Evolutionary conservation across 2,329 filamentous ascomycete genomes (phyloP), one percentile per base, ranked within the genome.

Genomic region (Corynespora cassiicola): DNA sequence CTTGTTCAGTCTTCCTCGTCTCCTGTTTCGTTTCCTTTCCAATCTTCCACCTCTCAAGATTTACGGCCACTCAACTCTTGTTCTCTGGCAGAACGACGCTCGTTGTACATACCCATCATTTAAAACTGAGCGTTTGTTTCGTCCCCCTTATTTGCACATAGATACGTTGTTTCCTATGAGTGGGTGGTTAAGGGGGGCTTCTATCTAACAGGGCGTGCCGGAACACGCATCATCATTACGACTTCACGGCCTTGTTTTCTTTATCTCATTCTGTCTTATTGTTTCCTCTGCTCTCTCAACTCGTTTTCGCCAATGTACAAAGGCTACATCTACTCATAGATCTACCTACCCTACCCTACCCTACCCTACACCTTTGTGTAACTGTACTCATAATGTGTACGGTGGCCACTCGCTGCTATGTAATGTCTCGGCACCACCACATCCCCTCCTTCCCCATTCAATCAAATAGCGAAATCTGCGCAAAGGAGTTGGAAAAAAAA

Each of bases 61-160:
- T 20, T 22, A 31, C 39, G 41, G 39, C 40, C 32, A 34, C 32
- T 35, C 39, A 34, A 42, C 27, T 45, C 40, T 23, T 15, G 24
- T 50, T 54, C 47, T 56, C 50, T 50, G 45, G 52, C 42, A 58
- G 55, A 58, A 56, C 50, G 50, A 54, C 56, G 52, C 50, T 60
- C 56, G 47, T 49, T 59, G 56, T 58, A 60, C 31, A 62, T 56
- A 54, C 12, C 41, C 11, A n/a, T n/a, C n/a, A n/a, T n/a, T n/a
- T n/a, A n/a, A n/a, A n/a, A n/a, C n/a, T n/a, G 50, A 52, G 54
- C 45, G 54, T 56, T 50, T 47, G 20, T 26, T 27, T 24, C n/a
- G n/a, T 23, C 23, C 14, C 19, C 14, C 40, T 44, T 38, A 26
- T 25, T 37, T 42, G 43, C 36, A 48, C 27, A 46, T 52, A 42